Evolutionary conservation across 202 grass and related monocot genomes (phyloP).

Genomic region (Dendrocalamus latiflorus): DNA sequence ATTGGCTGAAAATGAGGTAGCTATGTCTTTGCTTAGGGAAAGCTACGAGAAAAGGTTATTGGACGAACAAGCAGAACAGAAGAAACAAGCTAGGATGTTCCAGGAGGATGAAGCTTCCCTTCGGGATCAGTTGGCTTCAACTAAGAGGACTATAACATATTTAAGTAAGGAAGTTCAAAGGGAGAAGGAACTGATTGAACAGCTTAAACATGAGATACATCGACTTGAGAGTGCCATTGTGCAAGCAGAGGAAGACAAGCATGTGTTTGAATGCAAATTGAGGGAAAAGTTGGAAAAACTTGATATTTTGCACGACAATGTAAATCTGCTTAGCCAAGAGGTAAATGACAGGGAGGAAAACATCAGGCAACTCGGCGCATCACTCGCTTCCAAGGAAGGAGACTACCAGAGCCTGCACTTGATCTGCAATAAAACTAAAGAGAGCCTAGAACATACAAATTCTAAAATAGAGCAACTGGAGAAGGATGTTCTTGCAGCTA

Average conservation of each 20-base stretch:
- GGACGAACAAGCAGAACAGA: constrained; percentile 58
- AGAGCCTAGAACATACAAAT: constrained; percentile 50
- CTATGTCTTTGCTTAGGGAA: constrained; percentile 69
- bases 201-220: constrained; percentile 54
- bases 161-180: constrained; percentile 60
- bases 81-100: constrained; percentile 60
- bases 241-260: constrained; percentile 54
- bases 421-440: constrained; percentile 48
- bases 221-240: constrained; percentile 49
- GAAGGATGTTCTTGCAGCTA: constrained; percentile 49
- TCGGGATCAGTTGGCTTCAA: constrained; percentile 47
- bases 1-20: constrained; percentile 71
- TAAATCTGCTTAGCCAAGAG: constrained; percentile 60
- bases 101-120: constrained; percentile 59
- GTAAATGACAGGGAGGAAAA: constrained; percentile 65
- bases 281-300: constrained; percentile 49
- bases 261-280: constrained; percentile 54
- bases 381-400: constrained; percentile 57
- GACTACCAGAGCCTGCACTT: constrained; percentile 50
- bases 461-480: constrained; percentile 68
- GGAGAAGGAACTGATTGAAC: constrained; percentile 48
- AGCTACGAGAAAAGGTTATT: constrained; percentile 63
- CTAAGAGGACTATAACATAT: constrained; percentile 48
- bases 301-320: constrained; percentile 53
- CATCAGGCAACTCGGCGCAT: constrained; percentile 52